phyloP scores from a whole-genome alignment of 768 basidiomycete species.

The Chiua virens region DNA sequence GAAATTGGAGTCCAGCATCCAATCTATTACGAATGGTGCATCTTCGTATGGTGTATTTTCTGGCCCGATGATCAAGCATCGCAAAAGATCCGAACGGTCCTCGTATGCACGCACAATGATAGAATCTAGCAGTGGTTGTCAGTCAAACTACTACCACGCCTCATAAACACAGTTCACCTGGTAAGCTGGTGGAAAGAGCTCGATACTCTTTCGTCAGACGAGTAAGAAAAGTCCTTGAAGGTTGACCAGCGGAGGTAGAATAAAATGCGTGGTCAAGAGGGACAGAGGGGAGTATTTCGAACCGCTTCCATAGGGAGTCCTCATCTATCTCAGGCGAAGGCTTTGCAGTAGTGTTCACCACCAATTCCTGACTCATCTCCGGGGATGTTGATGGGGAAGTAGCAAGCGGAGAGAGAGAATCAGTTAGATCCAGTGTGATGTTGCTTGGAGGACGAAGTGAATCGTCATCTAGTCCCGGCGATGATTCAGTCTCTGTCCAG shows the following conservation, averaged over 20 bases:
- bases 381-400: constrained; percentile 32
- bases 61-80: constrained; percentile 89
- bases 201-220: constrained; percentile 85
- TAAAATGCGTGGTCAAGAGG: constrained; percentile 85
- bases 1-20: constrained; percentile 84
- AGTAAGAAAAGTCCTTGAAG: constrained; percentile 70
- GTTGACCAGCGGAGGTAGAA: constrained; percentile 56
- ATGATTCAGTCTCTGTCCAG: constrained; percentile 27
- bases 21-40: constrained; percentile 94
- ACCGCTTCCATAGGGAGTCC: constrained; percentile 70
- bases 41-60: constrained; percentile 95
- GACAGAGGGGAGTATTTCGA: constrained; percentile 72
- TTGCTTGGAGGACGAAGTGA: constrained; percentile 15
- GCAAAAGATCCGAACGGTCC: constrained; percentile 82
- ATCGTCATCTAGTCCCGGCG: constrained; percentile 17
- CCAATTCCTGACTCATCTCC: constrained; percentile 32
- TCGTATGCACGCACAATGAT: constrained; percentile 91
- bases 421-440: constrained; percentile 19
- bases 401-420: constrained; percentile 24
- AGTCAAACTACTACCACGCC: not conserved
- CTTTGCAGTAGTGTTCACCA: constrained; percentile 27
- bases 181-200: constrained; percentile 73
- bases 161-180: constrained; percentile 53
- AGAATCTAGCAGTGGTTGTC: constrained; percentile 50
- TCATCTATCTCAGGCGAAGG: constrained; percentile 33